Evolutionary conservation across 202 grass and related monocot species (phyloP), one percentile per base, ranked within the genome.

Genomic region (Eragrostis tef): DNA sequence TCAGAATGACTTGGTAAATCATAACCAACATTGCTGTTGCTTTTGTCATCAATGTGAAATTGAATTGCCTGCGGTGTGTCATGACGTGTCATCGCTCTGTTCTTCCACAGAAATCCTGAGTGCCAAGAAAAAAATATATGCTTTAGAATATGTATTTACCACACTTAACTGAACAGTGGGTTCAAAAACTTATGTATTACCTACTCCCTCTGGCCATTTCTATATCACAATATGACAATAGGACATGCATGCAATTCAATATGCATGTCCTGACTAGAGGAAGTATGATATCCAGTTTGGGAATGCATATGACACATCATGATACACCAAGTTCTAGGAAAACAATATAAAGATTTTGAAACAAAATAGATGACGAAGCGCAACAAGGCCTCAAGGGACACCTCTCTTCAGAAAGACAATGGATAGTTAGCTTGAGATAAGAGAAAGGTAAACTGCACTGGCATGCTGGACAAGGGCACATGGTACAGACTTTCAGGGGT

Each of bases 71-170:
- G 67, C 11, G 86, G 79, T 74, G 79, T 71, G 56, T 86, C 82
- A 58, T 74, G 70, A 75, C 44, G 79, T 53, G 39, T 77, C 70
- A 49, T 8, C 50, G 49, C 80, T 87, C 86, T 81, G 61, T 86
- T 81, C 73, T 84, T 88, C 90, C 88, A 81, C 64, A 98, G 74
- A 88, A 77, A 89, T 74, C 90, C 95, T 98, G 77, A 79, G 43
- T 45, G 44, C 67, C 63, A 90, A 71, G 39, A 82, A 73, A 61
- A 80, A 46, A 59, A 75, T 8, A 66, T 6, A 61, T 6, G 11
- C 17, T 70, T 76, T 70, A 90, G 80, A 87, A 70, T 17, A 78
- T 80, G 29, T 29, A 67, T 57, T 52, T 67, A 61, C 6, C 50
- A 49, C 44, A 70, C 34, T 84, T 49, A 46, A 15, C 20, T 29